Base-by-base conservation (phyloP, 2,329 filamentous ascomycete species). In the Talaromyces sp. region DNA sequence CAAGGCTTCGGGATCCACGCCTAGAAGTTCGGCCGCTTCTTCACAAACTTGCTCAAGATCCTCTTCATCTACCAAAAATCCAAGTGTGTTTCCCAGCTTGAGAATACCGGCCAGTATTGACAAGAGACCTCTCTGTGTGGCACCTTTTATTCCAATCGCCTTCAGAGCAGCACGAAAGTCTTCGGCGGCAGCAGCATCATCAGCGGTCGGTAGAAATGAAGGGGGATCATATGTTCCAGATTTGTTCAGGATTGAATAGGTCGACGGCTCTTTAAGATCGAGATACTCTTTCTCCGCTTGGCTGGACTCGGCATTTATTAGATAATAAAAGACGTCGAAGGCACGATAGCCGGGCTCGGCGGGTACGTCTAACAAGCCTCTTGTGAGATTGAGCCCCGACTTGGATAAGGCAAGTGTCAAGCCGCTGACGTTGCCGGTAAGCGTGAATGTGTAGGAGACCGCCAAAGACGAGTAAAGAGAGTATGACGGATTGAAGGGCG, bases 241-340 rank as follows among this genome's bases (percentile, higher is more conserved):
- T 69, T 87, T 88, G 65, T 90, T 87, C 18, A 99, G 82, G 1
- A 99, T 81, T 5, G 86, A 78, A 74, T 98, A 99, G 48, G 85
- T 83, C 3, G 90, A 89, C 2, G 91, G 86, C 8, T 87, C 82
- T 76, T 92, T 90, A 33, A 99, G 83, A 28, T 89, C 87, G 14
- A 99, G 80, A 65, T 93, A 96, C 73, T 98, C 93, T 62, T 92
- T 84, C 78, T 99, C 95, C 1, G 92, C 88, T 3, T 89, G 87
- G 1, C 91, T 95, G 0, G 95, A 96, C 0, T 91, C 90, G n/a
- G 90, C 92, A 0, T 93, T 96, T 46, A 98, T 83, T 0, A 99
- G 86, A 71, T 97, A 98, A 79, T 99, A 98, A 73, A 99, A 98
- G 57, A 96, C 95, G 72, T 99, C 93, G 69, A 99, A 99, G 3